Conservation (phyloP, 257 asterid species). For the Ligustrum vulgare region DNA sequence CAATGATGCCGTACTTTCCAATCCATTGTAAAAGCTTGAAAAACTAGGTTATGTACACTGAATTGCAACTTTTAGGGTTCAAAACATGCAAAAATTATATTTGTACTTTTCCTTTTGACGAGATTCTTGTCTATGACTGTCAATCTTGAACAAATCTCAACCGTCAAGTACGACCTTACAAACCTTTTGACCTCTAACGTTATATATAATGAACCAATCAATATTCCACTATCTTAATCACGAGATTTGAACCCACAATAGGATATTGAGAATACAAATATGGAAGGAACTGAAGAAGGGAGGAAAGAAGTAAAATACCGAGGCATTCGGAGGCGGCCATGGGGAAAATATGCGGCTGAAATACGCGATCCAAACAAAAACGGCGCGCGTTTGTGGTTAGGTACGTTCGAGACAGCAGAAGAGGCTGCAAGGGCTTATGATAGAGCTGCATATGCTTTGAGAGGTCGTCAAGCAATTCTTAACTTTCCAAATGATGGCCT, state of each 20-base stretch:
- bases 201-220: not conserved
- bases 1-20: not conserved
- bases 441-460: constrained; percentile 70
- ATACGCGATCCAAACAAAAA: constrained; percentile 70
- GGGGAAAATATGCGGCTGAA: constrained; percentile 92
- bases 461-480: constrained; percentile 88
- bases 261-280: not conserved
- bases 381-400: constrained; percentile 82
- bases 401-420: constrained; percentile 77
- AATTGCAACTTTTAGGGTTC: not conserved
- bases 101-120: not conserved
- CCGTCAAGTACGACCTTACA: constrained; percentile 44
- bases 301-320: constrained; percentile 48
- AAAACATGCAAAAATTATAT: not conserved
- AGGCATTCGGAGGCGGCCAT: constrained; percentile 76
- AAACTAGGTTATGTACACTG: not conserved
- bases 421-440: constrained; percentile 88
- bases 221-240: not conserved
- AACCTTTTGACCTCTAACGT: not conserved
- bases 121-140: not conserved
- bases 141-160: constrained; percentile 30
- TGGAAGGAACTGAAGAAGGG: constrained; percentile 24
- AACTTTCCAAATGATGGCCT: constrained; percentile 75
- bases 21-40: not conserved
- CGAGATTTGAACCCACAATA: constrained; percentile 6